Conservation (phyloP, 116 monocot species). For the Papilionanthe hybrid region DNA sequence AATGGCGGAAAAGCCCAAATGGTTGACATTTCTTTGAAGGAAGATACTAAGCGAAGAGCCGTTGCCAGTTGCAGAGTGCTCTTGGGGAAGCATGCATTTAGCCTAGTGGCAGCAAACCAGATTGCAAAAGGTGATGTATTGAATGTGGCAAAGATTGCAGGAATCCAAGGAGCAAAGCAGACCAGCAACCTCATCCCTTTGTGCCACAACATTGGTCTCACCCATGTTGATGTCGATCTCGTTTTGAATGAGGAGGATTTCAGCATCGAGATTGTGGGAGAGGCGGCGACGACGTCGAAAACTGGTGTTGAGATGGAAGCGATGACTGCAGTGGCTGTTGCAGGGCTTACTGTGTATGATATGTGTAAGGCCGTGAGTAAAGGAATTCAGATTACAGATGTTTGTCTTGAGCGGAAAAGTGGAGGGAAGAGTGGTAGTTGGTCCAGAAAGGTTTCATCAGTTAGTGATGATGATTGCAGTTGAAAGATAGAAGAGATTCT, state of each 20-base stretch:
- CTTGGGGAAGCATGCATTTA: conserved; percentile 54
- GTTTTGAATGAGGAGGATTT: conserved; percentile 60
- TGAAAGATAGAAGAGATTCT: background rate
- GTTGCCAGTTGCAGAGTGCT: conserved; percentile 76
- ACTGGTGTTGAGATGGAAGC: conserved; percentile 86
- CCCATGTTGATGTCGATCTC: conserved; percentile 52
- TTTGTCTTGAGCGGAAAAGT: conserved; percentile 55
- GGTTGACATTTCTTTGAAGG: conserved; percentile 79
- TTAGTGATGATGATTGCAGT: background rate
- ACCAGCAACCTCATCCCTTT: conserved; percentile 75
- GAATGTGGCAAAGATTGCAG: conserved; percentile 84
- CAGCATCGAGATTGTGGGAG: conserved; percentile 67
- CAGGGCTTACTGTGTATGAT: conserved; percentile 88
- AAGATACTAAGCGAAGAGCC: conserved; percentile 68
- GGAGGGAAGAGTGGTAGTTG: conserved; percentile 86
- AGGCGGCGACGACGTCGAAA: conserved; percentile 57
- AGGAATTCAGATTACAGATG: conserved; percentile 61
- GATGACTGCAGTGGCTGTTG: conserved; percentile 74
- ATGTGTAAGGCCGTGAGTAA: conserved; percentile 96
- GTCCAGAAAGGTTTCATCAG: conserved; percentile 37
- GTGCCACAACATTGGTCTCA: conserved; percentile 77
- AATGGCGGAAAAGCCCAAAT: conserved; percentile 54
- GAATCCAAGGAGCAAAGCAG: conserved; percentile 82
- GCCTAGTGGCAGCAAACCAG: conserved; percentile 71
- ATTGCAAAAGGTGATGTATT: conserved; percentile 86